phyloP scores from a whole-genome alignment of 1,284 basidiomycete species.

The Irpex lacteus region DNA sequence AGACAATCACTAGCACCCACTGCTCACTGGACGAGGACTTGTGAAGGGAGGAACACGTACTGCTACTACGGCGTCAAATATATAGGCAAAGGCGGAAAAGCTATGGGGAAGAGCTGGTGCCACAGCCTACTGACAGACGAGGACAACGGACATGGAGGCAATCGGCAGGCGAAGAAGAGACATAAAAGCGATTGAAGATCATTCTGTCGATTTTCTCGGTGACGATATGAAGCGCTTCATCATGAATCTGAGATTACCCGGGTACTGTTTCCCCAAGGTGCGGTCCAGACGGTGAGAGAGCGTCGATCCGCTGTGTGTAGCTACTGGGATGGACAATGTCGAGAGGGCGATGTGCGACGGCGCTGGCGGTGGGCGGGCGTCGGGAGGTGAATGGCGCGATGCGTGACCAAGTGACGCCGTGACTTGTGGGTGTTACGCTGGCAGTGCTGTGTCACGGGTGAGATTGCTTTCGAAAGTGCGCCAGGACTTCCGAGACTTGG shows the following conservation, averaged over 20 bases:
- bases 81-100: no score
- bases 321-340: not conserved
- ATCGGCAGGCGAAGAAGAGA: not conserved
- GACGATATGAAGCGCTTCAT: not conserved
- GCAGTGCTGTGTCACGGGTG: not conserved
- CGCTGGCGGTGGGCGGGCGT: not conserved
- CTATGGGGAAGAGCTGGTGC: no score
- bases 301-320: not conserved
- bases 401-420: not conserved
- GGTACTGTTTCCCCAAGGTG: not conserved
- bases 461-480: not conserved
- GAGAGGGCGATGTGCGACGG: not conserved
- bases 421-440: not conserved
- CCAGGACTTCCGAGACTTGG: constrained; percentile 1
- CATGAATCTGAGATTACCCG: constrained; percentile 1
- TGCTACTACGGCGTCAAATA: no score
- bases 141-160: not conserved
- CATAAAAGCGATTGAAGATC: not conserved
- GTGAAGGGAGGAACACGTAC: no score
- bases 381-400: not conserved
- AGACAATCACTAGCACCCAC: no score
- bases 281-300: not conserved
- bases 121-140: not conserved
- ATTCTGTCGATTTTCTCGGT: not conserved
- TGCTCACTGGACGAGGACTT: no score